Evolutionary conservation across 202 grass and related monocot species (phyloP).

Genomic region (Zoysia matrella): DNA sequence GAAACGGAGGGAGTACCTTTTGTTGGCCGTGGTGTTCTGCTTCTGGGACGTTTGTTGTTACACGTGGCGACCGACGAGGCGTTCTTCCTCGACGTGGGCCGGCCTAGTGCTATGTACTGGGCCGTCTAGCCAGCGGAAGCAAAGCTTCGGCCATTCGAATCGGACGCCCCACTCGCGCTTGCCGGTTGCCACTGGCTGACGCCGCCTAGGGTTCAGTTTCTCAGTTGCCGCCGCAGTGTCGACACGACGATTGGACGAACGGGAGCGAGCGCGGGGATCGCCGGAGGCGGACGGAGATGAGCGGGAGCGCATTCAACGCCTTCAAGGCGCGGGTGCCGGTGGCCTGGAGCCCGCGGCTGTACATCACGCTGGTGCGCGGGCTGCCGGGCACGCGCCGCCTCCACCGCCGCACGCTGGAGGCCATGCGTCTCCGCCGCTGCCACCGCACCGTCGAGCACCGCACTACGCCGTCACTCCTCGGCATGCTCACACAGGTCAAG

Average conservation of each 20-base stretch:
- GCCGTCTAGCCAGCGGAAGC: background rate
- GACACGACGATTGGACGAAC: background rate
- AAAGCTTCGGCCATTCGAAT: background rate
- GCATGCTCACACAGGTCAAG: slow-evolving; percentile 98
- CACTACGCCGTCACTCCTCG: slow-evolving; percentile 89
- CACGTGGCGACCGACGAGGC: background rate
- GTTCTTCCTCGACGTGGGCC: background rate
- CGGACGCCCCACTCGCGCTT: too few relatives aligned
- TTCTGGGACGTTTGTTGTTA: background rate
- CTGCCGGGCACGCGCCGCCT: slow-evolving; percentile 60
- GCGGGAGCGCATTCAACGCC: slow-evolving; percentile 79
- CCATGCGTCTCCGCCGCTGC: slow-evolving; percentile 96
- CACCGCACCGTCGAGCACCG: slow-evolving; percentile 89
- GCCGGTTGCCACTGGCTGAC: background rate
- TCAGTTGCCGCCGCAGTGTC: slow-evolving; percentile 32
- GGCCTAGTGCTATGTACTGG: too few relatives aligned
- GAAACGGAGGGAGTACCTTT: background rate
- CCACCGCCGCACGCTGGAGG: slow-evolving; percentile 95
- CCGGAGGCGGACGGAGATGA: slow-evolving; percentile 50
- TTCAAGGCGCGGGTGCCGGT: slow-evolving; percentile 79
- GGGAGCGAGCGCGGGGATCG: background rate
- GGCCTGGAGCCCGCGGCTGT: slow-evolving; percentile 75
- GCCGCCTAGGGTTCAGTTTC: slow-evolving; percentile 32
- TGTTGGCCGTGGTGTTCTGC: background rate
- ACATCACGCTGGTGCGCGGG: slow-evolving; percentile 94